Base-by-base conservation (phyloP, 805 yeast genomes). In the Barnettozyma wickerhamii region DNA sequence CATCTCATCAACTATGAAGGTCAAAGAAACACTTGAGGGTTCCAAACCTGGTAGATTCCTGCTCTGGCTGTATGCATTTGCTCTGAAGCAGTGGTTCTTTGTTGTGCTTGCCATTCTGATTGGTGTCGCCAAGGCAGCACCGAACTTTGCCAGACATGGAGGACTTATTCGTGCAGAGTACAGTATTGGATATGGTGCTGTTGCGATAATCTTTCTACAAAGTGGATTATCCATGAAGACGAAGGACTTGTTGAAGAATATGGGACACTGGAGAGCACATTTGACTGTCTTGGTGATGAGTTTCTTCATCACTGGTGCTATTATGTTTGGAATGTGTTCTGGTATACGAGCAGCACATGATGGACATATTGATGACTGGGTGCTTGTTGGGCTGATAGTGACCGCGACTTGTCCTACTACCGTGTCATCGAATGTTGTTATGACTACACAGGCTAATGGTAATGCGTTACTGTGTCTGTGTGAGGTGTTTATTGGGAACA, bases 351-450 rank as follows among this genome's bases (percentile, higher is more conserved):
- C 66, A 4, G 77, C 93, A 0, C 45, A 74, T 45, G 72, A 84
- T 54, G 59, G 65, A 1, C 57, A 65, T n/a, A 84, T 88, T 28
- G 81, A 80, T 50, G 71, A 75, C 26, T 87, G 93, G 87, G 73
- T 87, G 50, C 65, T 89, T 18, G 84, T 84, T 12, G 96, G 96
- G 1, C 62, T 89, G 43, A 75, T 89, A 15, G 83, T 87, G 34
- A 84, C 95, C 2, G 85, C 86, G 23, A 75, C 91, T 10, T 85
- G 95, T 59, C 96, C 96, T 21, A 89, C 96, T 7, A 89, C 96
- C 0, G 95, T 89, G 15, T 78, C 90, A 0, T 87, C 96, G 2
- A 89, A 89, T 58, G 96, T 89, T 21, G 90, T 89, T 21, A 89
- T 89, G 96, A 89, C 96, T 6, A 73, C 79, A 39, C 75, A 75